Evolutionary conservation across 2,329 filamentous ascomycete genomes (phyloP), one percentile per base, ranked within the genome.

Genomic region (Didymella lethalis): DNA sequence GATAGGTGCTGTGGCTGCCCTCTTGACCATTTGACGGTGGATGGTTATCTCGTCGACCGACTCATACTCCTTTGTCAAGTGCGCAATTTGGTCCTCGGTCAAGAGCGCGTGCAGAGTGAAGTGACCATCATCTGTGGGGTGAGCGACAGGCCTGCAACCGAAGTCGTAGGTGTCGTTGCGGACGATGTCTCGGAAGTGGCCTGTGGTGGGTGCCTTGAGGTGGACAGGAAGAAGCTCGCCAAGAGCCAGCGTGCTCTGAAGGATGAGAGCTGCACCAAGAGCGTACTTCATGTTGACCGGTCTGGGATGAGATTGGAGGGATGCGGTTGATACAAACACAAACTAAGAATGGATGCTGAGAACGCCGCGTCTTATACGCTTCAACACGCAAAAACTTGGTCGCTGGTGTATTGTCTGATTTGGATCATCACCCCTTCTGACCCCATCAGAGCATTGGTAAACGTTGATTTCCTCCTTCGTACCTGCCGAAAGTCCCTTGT

Each of bases 111-210:
- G 71, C 6, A 76, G 67, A 25, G 64, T 70, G 61, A 72, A 75
- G 28, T 69, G 61, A 3, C 71, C 72, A 58, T 74, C 69, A 5
- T 71, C 62, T 11, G 68, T 65, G 3, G 70, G 69, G 36, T 71
- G 63, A 18, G 72, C 73, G 56, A 71, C 59, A n/a, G 73, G 67
- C 51, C 71, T 62, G 64, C 73, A 75, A 40, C 73, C 73, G 57
- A 75, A 70, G 62, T 75, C 73, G 58, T 72, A 73, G 8, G 71
- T 74, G 50, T 72, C 71, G 46, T 76, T 76, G 59, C 68, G 67
- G 14, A 76, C 72, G 26, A 76, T 69, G 36, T 75, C 73, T 18
- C 61, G 51, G 43, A 75, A 75, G 59, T 76, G 71, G 5, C 57
- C 63, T 8, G 70, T 57, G 0, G 67, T 64, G 8, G 72, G 72